A percentile compares a stretch with the other conserved stretches of the same genome.
phyloP scores from a whole-genome alignment of 352 stramenopile genomes.

The Globisporangium nagaii region DNA sequence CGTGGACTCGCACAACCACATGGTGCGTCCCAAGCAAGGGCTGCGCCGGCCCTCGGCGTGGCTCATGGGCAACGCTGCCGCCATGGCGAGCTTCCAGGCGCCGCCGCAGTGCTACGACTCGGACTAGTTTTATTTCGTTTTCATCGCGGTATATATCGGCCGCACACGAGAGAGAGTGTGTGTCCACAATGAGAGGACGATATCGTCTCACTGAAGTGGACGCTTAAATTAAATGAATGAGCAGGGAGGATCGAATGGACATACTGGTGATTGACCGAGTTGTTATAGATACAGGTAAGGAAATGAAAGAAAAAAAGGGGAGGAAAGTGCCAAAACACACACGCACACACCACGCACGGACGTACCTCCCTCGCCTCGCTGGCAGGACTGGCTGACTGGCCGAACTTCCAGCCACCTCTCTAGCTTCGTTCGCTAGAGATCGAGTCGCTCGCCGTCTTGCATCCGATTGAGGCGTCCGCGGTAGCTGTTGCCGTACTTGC shows the following conservation, averaged over 20 bases:
- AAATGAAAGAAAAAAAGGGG: background rate
- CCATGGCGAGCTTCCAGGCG: background rate
- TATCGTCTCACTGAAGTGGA: too few relatives aligned
- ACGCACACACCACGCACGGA: background rate
- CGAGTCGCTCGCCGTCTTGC: conserved; percentile 10
- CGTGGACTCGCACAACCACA: conserved; percentile 60
- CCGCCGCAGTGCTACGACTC: conserved; percentile 1
- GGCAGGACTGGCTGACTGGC: background rate
- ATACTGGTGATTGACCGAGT: too few relatives aligned
- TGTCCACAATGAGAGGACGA: too few relatives aligned
- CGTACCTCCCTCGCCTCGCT: background rate
- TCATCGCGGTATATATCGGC: too few relatives aligned
- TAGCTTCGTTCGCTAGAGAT: conserved; percentile 3
- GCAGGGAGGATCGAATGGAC: too few relatives aligned
- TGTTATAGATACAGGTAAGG: background rate
- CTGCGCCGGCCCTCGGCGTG: conserved; percentile 53
- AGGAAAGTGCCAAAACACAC: background rate
- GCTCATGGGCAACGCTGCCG: conserved; percentile 18
- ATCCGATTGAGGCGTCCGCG: conserved; percentile 51
- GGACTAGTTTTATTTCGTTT: conserved; percentile 1
- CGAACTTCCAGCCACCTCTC: background rate
- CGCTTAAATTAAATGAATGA: background rate
- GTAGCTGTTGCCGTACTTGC: conserved; percentile 80
- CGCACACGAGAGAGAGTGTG: too few relatives aligned
- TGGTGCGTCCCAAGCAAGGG: conserved; percentile 33